Base-by-base conservation (phyloP, 2,329 filamentous ascomycete genomes). In the Sclerotiophoma versabilis region DNA sequence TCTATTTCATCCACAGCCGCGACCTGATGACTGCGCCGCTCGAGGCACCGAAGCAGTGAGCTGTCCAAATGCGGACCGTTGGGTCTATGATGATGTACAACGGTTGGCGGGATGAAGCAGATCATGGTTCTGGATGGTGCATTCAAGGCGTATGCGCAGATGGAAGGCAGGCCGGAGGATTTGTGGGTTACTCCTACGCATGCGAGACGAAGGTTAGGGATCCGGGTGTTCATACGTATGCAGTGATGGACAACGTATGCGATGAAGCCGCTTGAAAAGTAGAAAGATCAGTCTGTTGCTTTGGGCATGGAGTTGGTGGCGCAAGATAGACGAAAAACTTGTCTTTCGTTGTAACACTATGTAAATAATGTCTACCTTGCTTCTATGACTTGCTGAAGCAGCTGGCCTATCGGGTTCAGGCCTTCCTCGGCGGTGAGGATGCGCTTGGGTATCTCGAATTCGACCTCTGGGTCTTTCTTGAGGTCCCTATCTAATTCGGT, bases 371-470 rank as follows among this genome's bases (percentile, higher is more conserved):
- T 49, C 59, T 65, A 73, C 23, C 46, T 59, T 25, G 63, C 51
- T 49, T 71, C 66, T 14, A 71, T 58, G 6, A 73, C 72, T 22
- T 68, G 66, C 12, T 62, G 58, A 41, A 76, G 63, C 26, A 76
- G 57, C 43, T 64, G 57, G 5, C 73, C 74, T 1, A 76, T 46
- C 7, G 59, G 48, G 14, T 66, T 68, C 5, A 75, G 36, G 0
- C 64, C 71, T 15, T 73, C 69, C n/a, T 73, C 70, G 6, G 69
- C 65, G 7, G 75, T 80, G 46, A 96, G 89, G 33, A 96, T 89
- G 64, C 83, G 86, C 79, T 95, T 95, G 7, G 93, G 93, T 59
- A 99, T 97, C 75, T 95, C 91, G 75, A 90, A 97, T 75, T 98
- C 95, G 44, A 98, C 87, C 11, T 95, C 92, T 0, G 93, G 93